These are phyloP conservation scores for Tilletia walkeri DNA, from an alignment of 1,284 basidiomycete species.

Conservation along the genomic window DNA sequence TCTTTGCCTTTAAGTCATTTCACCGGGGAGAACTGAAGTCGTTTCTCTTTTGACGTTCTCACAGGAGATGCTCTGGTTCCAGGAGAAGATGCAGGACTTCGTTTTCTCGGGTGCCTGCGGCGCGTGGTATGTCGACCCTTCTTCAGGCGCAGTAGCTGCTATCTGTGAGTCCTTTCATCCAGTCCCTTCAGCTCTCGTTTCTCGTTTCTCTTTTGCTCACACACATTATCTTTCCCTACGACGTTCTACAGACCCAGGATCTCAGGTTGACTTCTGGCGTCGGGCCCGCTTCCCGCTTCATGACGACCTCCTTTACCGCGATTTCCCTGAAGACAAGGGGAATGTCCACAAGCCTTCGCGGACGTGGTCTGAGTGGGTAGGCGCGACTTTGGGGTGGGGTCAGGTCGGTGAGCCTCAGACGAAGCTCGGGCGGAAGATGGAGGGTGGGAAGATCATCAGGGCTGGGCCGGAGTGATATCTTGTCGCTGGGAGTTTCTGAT, in stretches of 20 bases:
- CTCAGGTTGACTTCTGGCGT: conserved; percentile 13
- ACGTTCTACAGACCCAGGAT: conserved; percentile 1
- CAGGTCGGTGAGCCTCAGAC: conserved; percentile 1
- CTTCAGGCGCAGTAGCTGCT: background rate
- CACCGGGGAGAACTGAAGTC: background rate
- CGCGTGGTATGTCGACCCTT: conserved; percentile 31
- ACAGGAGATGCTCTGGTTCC: conserved; percentile 27
- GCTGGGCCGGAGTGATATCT: background rate
- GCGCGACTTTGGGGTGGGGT: background rate
- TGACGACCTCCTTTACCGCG: conserved; percentile 15
- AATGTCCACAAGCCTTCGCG: conserved; percentile 9
- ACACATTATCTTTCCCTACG: background rate
- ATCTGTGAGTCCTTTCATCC: background rate
- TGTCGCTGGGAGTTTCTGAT: too few species aligned
- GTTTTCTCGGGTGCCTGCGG: conserved; percentile 33
- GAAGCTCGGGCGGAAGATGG: background rate
- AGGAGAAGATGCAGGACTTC: conserved; percentile 27
- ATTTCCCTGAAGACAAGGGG: background rate
- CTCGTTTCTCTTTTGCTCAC: background rate
- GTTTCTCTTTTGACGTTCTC: background rate
- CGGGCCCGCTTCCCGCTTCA: conserved; percentile 9
- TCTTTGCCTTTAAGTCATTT: background rate
- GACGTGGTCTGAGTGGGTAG: conserved; percentile 13
- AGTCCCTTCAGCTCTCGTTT: background rate
- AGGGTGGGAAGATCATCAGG: conserved; percentile 2